A percentile compares a stretch with the other conserved stretches of the same genome.
Conservation (phyloP, 768 basidiomycete species). For the Daedalea quercina region DNA sequence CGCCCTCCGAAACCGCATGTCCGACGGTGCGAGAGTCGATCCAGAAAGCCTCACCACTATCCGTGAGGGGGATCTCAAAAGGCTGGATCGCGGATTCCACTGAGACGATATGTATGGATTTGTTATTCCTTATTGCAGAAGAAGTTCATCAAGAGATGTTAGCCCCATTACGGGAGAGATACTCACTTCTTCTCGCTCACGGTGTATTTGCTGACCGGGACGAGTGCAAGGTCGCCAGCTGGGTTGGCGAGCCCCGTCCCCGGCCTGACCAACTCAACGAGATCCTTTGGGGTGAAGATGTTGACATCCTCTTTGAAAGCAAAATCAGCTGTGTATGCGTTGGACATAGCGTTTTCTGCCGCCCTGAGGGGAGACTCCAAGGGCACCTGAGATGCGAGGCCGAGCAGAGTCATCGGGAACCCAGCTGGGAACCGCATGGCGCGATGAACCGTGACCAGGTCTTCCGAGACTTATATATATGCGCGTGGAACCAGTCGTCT, state of each 20-base stretch:
- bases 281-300: conserved; percentile 63
- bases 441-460: not conserved
- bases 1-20: conserved; percentile 52
- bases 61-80: conserved; percentile 52
- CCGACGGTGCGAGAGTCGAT: conserved; percentile 63
- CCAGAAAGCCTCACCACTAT: conserved; percentile 78
- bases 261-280: conserved; percentile 65
- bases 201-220: conserved; percentile 62
- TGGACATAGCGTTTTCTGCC: conserved; percentile 6
- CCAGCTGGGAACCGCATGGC: conserved; percentile 45
- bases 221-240: conserved; percentile 60
- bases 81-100: conserved; percentile 45
- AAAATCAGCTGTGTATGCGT: conserved; percentile 32
- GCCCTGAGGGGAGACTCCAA: conserved; percentile 23
- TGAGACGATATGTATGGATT: conserved; percentile 56
- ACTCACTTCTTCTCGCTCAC: conserved; percentile 69
- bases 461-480: not conserved
- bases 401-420: conserved; percentile 38
- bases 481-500: not conserved
- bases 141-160: not conserved
- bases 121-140: conserved; percentile 54
- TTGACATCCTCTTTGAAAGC: conserved; percentile 50
- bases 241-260: conserved; percentile 60
- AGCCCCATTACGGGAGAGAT: not conserved
- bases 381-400: conserved; percentile 49